Conservation (phyloP, 1,139 yeast genomes). For the Yamadazyma aaseri region DNA sequence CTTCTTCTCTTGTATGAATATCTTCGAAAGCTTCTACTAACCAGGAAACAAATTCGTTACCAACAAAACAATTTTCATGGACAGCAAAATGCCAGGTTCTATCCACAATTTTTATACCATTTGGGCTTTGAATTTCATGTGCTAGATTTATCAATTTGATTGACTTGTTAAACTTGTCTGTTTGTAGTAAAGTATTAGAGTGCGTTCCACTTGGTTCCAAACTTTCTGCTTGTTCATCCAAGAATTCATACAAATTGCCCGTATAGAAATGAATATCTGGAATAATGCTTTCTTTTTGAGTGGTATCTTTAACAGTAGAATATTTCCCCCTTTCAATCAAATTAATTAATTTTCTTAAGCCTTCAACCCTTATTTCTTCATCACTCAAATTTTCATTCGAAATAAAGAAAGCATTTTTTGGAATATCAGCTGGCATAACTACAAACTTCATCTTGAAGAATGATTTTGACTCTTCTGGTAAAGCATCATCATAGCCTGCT, state of each 20-base stretch:
- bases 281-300: slow-evolving; percentile 51
- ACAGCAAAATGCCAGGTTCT: slow-evolving; percentile 89
- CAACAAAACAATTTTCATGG: slow-evolving; percentile 78
- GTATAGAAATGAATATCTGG: slow-evolving; percentile 88
- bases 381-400: slow-evolving; percentile 64
- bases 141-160: slow-evolving; percentile 51
- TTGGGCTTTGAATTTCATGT: slow-evolving; percentile 62
- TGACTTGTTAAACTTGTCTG: slow-evolving; percentile 37
- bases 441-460: slow-evolving; percentile 79
- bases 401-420: slow-evolving; percentile 51
- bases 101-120: slow-evolving; percentile 67
- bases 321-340: slow-evolving; percentile 62
- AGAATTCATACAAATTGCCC: slow-evolving; percentile 72
- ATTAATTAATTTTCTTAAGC: slow-evolving; percentile 69
- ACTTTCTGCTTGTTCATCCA: slow-evolving; percentile 36
- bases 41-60: slow-evolving; percentile 87
- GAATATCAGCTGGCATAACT: slow-evolving; percentile 70
- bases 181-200: slow-evolving; percentile 28
- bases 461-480: slow-evolving; percentile 53
- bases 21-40: slow-evolving; percentile 74
- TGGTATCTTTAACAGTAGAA: slow-evolving; percentile 20
- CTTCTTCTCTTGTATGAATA: slow-evolving; percentile 78
- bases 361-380: slow-evolving; percentile 88
- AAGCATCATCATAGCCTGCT: slow-evolving; percentile 84
- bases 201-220: slow-evolving; percentile 37